A percentile compares a stretch with the other conserved stretches of the same genome.
phyloP scores from a whole-genome alignment of 2,329 filamentous ascomycete genomes.

The Microsporum audouinii region DNA sequence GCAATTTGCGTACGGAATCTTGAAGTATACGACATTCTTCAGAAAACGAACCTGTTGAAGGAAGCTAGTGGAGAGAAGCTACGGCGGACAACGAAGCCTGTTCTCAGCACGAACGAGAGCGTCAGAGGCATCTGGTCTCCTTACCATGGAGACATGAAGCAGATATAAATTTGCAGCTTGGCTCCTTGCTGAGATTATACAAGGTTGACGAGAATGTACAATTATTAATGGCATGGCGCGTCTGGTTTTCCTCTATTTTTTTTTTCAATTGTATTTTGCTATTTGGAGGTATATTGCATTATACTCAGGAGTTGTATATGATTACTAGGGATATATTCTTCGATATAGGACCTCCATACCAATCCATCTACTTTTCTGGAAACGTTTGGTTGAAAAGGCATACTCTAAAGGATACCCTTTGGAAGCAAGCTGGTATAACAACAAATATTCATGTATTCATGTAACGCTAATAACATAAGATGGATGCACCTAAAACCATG shows the following conservation, averaged over 20 bases:
- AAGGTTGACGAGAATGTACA: conserved; percentile 1
- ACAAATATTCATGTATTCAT: not conserved
- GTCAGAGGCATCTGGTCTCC: conserved; percentile 56
- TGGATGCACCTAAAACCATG: not conserved
- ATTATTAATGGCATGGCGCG: not conserved
- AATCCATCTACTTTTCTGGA: not conserved
- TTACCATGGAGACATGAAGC: conserved; percentile 46
- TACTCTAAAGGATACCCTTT: not conserved
- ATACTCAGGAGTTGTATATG: conserved; percentile 4
- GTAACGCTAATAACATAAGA: not conserved
- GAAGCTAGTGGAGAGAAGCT: conserved; percentile 39
- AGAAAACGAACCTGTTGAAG: conserved; percentile 53
- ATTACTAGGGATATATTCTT: not conserved
- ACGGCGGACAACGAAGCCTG: conserved; percentile 46
- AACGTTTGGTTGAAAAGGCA: not conserved
- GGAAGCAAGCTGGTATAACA: not conserved
- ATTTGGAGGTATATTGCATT: conserved; percentile 5
- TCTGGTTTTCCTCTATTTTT: not conserved
- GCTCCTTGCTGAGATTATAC: not conserved
- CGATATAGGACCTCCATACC: not conserved
- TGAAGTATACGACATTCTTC: conserved; percentile 63
- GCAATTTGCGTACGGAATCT: conserved; percentile 82
- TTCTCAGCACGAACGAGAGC: conserved; percentile 51
- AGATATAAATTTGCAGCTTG: conserved; percentile 28
- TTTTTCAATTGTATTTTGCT: not conserved